Evolutionary conservation across 345 rosid genomes (phyloP).

Genomic region (thale cress (Arabidopsis thaliana)): DNA sequence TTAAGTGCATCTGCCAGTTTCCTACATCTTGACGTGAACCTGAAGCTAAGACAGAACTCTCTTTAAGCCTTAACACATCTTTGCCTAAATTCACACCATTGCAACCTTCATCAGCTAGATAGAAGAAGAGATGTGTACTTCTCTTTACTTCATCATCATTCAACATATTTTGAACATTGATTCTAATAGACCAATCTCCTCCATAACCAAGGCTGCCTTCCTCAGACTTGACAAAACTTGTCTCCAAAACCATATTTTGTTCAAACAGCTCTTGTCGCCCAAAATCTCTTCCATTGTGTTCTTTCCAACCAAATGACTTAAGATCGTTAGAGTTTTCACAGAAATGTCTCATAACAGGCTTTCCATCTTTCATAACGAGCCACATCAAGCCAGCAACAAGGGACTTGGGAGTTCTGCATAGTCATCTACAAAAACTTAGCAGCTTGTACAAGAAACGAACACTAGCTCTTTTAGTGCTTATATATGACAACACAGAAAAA

Average conservation of each 20-base stretch:
- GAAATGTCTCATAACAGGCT: slow-evolving; percentile 69
- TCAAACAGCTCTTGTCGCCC: slow-evolving; percentile 79
- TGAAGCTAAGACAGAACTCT: slow-evolving; percentile 63
- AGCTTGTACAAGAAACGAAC: not conserved
- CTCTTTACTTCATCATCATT: slow-evolving; percentile 58
- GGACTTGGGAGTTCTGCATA: slow-evolving; percentile 73
- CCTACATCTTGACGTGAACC: slow-evolving; percentile 73
- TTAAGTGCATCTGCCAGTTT: slow-evolving; percentile 85
- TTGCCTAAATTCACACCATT: slow-evolving; percentile 56
- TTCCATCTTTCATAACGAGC: slow-evolving; percentile 78
- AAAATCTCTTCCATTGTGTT: slow-evolving; percentile 88
- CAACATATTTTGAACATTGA: slow-evolving; percentile 53
- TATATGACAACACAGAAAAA: not conserved
- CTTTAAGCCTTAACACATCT: slow-evolving; percentile 42
- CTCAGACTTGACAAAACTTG: slow-evolving; percentile 84
- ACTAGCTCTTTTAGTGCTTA: not conserved
- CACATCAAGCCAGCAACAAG: slow-evolving; percentile 94
- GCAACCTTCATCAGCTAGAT: slow-evolving; percentile 83
- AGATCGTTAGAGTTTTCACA: slow-evolving; percentile 80
- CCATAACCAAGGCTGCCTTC: slow-evolving; percentile 81
- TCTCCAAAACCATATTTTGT: slow-evolving; percentile 65
- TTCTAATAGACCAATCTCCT: slow-evolving; percentile 91
- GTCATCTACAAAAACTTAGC: slow-evolving; percentile 27
- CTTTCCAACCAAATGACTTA: slow-evolving; percentile 78
- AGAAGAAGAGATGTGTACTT: slow-evolving; percentile 74